Percentiles rank a stretch among this genome's conserved stretches.
Conservation (phyloP, 2,329 filamentous ascomycete species). For the Pseudomassariella vexata region DNA sequence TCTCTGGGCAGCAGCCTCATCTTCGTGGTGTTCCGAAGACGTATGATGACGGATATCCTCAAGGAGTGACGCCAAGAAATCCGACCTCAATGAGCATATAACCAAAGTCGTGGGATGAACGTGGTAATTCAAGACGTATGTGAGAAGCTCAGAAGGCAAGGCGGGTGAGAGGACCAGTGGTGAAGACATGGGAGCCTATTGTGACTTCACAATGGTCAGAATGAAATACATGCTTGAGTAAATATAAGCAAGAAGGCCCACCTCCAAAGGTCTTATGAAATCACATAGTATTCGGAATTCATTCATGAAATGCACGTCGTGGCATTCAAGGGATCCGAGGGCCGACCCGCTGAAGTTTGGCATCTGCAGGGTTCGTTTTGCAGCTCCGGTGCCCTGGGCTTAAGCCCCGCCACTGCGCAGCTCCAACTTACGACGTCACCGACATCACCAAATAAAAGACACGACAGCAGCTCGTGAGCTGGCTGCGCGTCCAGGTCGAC, state of each 20-base stretch:
- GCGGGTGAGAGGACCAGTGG: constrained; percentile 43
- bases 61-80: constrained; percentile 58
- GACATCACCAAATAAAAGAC: constrained; percentile 3
- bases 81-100: constrained; percentile 59
- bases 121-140: constrained; percentile 54
- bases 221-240: no score
- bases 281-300: no score
- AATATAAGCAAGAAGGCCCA: no score
- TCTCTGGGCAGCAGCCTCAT: constrained; percentile 4
- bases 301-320: no score
- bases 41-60: constrained; percentile 32
- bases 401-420: constrained; percentile 5
- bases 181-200: constrained; percentile 7
- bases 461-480: constrained; percentile 19
- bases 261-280: no score
- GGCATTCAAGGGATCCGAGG: no score
- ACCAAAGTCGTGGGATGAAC: constrained; percentile 59
- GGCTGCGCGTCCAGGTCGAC: constrained; percentile 12
- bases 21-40: not conserved
- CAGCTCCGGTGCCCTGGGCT: no score
- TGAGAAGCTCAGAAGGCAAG: constrained; percentile 56
- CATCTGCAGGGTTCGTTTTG: no score
- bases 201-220: constrained; percentile 11
- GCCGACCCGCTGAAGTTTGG: no score
- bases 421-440: constrained; percentile 4